Base-by-base conservation (phyloP, 176 grass and related monocot genomes). In the Leersia perrieri region DNA sequence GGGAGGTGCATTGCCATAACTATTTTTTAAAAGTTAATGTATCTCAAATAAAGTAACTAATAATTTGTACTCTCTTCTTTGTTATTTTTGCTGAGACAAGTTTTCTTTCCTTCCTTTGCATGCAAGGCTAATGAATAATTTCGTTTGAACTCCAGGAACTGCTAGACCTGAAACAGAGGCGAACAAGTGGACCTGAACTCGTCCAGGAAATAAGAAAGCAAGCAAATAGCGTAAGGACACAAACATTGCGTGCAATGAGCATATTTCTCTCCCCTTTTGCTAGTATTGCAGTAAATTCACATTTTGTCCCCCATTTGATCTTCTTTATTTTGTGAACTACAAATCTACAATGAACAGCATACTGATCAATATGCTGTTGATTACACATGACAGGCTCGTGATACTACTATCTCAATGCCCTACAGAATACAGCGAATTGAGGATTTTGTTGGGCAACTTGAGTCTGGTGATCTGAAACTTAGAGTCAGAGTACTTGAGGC, bases 401-500 rank as follows among this genome's bases (percentile, higher is more conserved):
- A 98, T 75, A 81, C 83, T 51, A 93, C 95, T 0, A 89, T 98
- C 67, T 98, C 95, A 72, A 98, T 98, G 95, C 95, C 95, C 31
- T 94, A 92, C 75, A 86, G 92, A 64, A 84, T 98, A 68, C 92
- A 98, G 67, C 66, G 70, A 85, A 98, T 98, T 70, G 95, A 98
- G 68, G 81, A 98, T 70, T 91, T 98, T 76, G 95, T 98, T 32
- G 79, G 88, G 44, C 95, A 98, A 87, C 95, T 98, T 3, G 95
- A 98, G 63, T 93, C 90, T 0, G 95, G 95, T 55, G 95, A 98
- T 75, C 73, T 94, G 45, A 98, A 94, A 83, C 90, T 98, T 40
- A 91, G 95, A 49, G 95, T 98, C 78, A 88, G 92, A 85, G 95
- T 98, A 80, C 90, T 98, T 67, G 95, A 98, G 95, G 95, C 93